Evolutionary conservation across 129 eudicot genomes (phyloP).

Genomic region (Centrapalus pauciflorus): DNA sequence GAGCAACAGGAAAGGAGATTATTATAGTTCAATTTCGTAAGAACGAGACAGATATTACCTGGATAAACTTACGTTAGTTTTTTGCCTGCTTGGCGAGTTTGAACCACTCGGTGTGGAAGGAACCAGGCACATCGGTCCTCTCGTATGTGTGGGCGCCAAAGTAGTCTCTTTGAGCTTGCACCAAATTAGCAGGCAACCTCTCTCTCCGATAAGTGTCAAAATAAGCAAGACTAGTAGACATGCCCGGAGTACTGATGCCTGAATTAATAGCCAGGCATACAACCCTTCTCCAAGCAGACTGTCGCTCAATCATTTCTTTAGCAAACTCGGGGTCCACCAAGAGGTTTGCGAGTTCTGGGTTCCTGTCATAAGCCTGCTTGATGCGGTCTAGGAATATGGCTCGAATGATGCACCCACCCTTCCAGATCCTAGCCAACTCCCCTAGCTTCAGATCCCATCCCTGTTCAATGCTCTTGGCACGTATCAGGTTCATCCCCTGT

Average conservation of each 20-base stretch:
- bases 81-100: conserved; percentile 44
- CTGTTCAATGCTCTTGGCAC: conserved; percentile 57
- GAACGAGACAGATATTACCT: background rate
- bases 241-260: conserved; percentile 61
- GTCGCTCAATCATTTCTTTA: conserved; percentile 52
- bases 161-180: conserved; percentile 62
- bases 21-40: background rate
- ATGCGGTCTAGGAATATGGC: conserved; percentile 62
- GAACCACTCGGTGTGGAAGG: conserved; percentile 60
- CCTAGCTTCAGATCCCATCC: conserved; percentile 56
- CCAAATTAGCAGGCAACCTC: conserved; percentile 60
- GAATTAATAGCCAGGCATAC: conserved; percentile 52
- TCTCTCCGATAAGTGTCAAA: conserved; percentile 57
- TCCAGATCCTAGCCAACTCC: conserved; percentile 63
- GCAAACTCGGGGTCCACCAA: conserved; percentile 66
- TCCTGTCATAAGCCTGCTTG: conserved; percentile 54
- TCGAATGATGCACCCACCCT: conserved; percentile 64
- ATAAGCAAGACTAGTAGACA: conserved; percentile 61
- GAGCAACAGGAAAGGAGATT: background rate
- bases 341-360: conserved; percentile 51
- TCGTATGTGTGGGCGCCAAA: conserved; percentile 61
- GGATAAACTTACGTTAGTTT: conserved; percentile 1
- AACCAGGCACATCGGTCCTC: conserved; percentile 44
- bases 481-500: conserved; percentile 59
- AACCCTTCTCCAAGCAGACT: conserved; percentile 59